A percentile compares a stretch with the other conserved stretches of the same genome.
Conservation (phyloP, 1,139 yeast genomes). For the Geotrichum cucujoidarum region DNA sequence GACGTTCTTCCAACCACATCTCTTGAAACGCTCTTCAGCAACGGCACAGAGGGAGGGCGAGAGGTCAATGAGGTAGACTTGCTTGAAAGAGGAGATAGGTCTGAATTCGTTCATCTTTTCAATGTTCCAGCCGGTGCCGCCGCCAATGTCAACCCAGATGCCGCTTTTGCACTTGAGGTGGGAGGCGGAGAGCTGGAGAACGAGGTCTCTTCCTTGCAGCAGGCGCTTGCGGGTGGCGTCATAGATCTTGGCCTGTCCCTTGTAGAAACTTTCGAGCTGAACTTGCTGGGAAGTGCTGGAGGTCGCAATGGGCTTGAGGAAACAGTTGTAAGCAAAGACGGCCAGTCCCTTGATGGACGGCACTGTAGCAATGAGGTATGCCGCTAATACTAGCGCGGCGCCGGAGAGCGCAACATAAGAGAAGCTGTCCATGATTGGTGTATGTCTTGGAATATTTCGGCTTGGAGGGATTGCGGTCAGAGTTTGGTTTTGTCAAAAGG, state of each 20-base stretch:
- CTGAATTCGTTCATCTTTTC: constrained; percentile 62
- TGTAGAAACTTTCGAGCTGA: constrained; percentile 65
- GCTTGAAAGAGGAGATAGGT: constrained; percentile 52
- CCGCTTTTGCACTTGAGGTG: constrained; percentile 45
- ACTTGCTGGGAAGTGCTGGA: constrained; percentile 53
- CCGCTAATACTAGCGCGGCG: constrained; percentile 1
- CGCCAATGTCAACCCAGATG: constrained; percentile 81
- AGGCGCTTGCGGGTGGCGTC: constrained; percentile 62
- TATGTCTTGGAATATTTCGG: too few species aligned
- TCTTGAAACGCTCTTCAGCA: constrained; percentile 55
- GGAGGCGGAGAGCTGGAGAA: constrained; percentile 54
- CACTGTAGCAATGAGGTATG: background rate
- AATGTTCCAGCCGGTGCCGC: constrained; percentile 80
- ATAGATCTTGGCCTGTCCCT: constrained; percentile 70
- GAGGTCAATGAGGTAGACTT: constrained; percentile 66
- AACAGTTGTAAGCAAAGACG: constrained; percentile 45
- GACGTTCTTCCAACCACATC: constrained; percentile 58
- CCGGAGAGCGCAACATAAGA: background rate
- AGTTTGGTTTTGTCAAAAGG: too few species aligned
- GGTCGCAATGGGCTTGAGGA: constrained; percentile 58
- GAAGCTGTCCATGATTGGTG: background rate
- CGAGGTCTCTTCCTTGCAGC: constrained; percentile 65
- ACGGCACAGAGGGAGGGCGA: constrained; percentile 72
- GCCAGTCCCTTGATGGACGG: constrained; percentile 19
- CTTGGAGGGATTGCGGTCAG: too few species aligned